Evolutionary conservation across 2,329 filamentous ascomycete genomes (phyloP).

Genomic region (Colletotrichum filicis): DNA sequence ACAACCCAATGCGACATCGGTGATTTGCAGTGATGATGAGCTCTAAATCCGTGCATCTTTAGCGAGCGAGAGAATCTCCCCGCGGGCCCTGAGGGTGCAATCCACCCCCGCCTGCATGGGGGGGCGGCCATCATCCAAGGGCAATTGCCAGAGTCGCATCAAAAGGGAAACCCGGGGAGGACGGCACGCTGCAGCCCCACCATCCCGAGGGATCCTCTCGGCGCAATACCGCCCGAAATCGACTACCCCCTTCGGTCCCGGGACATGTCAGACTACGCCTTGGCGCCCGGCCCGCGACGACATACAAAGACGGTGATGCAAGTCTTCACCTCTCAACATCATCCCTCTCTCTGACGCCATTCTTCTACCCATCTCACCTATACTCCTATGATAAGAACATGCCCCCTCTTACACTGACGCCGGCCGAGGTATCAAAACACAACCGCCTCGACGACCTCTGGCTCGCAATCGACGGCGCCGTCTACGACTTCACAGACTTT

Average conservation of each 20-base stretch:
- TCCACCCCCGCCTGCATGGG: not conserved
- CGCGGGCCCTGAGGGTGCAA: not conserved
- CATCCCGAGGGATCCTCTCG: slow-evolving; percentile 12
- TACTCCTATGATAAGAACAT: not conserved
- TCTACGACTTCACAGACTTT: slow-evolving; percentile 76
- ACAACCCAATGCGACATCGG: slow-evolving; percentile 7
- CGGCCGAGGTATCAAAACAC: slow-evolving; percentile 58
- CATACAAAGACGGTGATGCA: not conserved
- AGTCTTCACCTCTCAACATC: not conserved
- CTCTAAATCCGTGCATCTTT: slow-evolving; percentile 17
- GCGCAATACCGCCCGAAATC: slow-evolving; percentile 29
- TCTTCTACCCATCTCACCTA: not conserved
- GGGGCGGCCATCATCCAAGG: not conserved
- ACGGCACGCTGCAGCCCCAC: slow-evolving; percentile 2
- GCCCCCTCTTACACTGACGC: slow-evolving; percentile 45
- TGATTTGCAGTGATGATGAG: slow-evolving; percentile 15
- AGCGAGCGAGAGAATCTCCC: slow-evolving; percentile 13
- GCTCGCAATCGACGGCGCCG: slow-evolving; percentile 73
- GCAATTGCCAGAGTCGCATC: not conserved
- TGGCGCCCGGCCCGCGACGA: slow-evolving; percentile 5
- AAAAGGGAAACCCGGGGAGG: slow-evolving; percentile 8
- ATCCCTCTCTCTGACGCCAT: not conserved
- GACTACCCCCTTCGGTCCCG: slow-evolving; percentile 12
- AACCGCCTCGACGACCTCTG: slow-evolving; percentile 63
- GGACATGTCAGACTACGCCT: slow-evolving; percentile 10